Evolutionary conservation across 2,329 filamentous ascomycete species (phyloP).

Genomic region (Alternaria ventricosa): DNA sequence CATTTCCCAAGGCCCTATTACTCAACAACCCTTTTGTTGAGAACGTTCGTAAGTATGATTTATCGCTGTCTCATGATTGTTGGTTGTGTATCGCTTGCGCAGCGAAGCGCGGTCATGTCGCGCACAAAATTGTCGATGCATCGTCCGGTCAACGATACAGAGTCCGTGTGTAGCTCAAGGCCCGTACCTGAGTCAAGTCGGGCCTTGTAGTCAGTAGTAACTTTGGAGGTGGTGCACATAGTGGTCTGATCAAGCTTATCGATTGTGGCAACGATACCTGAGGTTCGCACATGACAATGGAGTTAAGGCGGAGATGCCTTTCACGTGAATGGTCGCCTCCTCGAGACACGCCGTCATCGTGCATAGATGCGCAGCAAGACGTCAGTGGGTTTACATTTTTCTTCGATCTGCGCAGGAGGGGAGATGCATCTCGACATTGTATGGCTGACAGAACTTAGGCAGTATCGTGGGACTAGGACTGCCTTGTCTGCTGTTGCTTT

Average conservation of each 20-base stretch:
- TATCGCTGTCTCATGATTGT: not conserved
- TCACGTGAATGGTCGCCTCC: conserved; percentile 22
- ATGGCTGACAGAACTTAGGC: not conserved
- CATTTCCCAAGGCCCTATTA: not conserved
- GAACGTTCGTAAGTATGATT: not conserved
- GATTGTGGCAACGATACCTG: conserved; percentile 23
- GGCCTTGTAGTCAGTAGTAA: conserved; percentile 26
- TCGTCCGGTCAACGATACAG: not conserved
- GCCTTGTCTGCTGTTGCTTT: conserved; percentile 11
- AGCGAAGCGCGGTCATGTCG: not conserved
- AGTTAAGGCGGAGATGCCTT: conserved; percentile 32
- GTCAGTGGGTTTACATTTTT: conserved; percentile 16
- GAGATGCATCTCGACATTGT: not conserved
- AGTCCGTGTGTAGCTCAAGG: not conserved
- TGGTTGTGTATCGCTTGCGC: not conserved
- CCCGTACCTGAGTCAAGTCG: conserved; percentile 3
- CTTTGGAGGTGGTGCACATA: conserved; percentile 12
- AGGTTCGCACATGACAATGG: conserved; percentile 28
- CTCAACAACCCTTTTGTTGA: not conserved
- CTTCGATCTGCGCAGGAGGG: not conserved
- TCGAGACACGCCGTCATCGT: conserved; percentile 35
- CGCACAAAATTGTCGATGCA: not conserved
- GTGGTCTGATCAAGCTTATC: conserved; percentile 17
- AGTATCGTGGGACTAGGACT: not conserved
- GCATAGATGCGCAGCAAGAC: conserved; percentile 29